phyloP scores from a whole-genome alignment of 2,329 filamentous ascomycete species.

The Leptographium flavum region DNA sequence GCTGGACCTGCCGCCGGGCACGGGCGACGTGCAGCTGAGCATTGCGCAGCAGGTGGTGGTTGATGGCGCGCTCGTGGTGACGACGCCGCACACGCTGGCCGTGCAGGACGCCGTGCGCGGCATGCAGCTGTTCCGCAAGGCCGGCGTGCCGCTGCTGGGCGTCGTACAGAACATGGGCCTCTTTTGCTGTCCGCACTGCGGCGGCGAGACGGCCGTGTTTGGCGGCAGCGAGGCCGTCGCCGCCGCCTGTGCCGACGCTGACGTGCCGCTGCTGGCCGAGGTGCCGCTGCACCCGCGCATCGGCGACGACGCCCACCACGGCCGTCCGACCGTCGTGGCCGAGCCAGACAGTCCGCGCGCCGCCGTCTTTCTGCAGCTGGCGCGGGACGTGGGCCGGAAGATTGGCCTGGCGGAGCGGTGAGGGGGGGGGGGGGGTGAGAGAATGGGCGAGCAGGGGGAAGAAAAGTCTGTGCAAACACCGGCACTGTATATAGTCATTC shows the following conservation, averaged over 20 bases:
- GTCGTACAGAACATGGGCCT: conserved; percentile 88
- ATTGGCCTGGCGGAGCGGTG: no score
- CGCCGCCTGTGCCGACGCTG: conserved; percentile 55
- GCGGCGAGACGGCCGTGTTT: conserved; percentile 61
- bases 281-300: conserved; percentile 79
- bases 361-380: conserved; percentile 57
- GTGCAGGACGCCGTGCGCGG: conserved; percentile 86
- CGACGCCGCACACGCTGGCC: conserved; percentile 85
- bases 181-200: conserved; percentile 68
- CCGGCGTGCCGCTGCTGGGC: conserved; percentile 67
- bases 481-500: no score
- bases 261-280: conserved; percentile 71
- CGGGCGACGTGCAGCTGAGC: conserved; percentile 91
- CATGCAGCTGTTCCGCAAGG: conserved; percentile 82
- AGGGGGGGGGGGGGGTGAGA: no score
- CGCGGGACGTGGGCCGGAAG: conserved; percentile 35
- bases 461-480: no score
- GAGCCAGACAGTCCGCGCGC: conserved; percentile 66
- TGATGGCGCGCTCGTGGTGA: conserved; percentile 77
- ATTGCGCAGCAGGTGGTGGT: conserved; percentile 89
- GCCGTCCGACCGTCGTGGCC: conserved; percentile 79
- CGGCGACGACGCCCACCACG: conserved; percentile 73
- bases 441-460: no score
- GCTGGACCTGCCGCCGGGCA: conserved; percentile 83
- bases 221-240: conserved; percentile 51